Evolutionary conservation across 2,329 filamentous ascomycete species (phyloP), one percentile per base, ranked within the genome.

Genomic region (Cladosporium sp.): DNA sequence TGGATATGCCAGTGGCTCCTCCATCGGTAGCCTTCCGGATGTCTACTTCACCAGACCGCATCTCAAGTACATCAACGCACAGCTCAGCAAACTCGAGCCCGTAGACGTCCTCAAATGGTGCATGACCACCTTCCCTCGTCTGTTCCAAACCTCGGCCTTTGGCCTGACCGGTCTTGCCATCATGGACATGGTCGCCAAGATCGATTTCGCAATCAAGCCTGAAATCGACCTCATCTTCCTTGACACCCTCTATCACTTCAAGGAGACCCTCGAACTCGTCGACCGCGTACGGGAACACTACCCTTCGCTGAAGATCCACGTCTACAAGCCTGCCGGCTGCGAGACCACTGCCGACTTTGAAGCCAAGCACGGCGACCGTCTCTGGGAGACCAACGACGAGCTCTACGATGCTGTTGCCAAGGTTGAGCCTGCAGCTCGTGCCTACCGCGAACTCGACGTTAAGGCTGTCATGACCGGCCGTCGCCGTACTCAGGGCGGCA

Each of bases 401-500:
- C 80, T 92, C 63, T 98, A 98, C 72, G 93, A 98, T 78, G 97
- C 88, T 78, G 78, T 93, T 55, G 93, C 91, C 73, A 98, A 98
- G 77, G 93, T 98, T 42, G 93, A 98, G 76, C 93, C 93, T 13
- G 88, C 91, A 49, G 85, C 95, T 72, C 84, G 93, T 54, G 89
- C 93, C 6, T 97, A 96, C 71, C 77, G 84, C 15, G 86, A 95
- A 56, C 80, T 97, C 52, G 82, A 86, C 62, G 91, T 97, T 50
- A 85, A 86, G 51, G 93, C 93, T 47, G 88, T 97, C 46, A 78
- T 98, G 57, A 98, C 93, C 39, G 93, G 93, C 47, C 88, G 93
- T 52, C 83, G 93, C 55, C 83, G 88, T 59, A 94, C 88, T 56
- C 93, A 98, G 72, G 93, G 93, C 55, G 92, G 90, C 56, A 89